A percentile compares a stretch with the other conserved stretches of the same genome.
Conservation (phyloP, 106 monocot species). For the Dendrobium chrysotoxum region DNA sequence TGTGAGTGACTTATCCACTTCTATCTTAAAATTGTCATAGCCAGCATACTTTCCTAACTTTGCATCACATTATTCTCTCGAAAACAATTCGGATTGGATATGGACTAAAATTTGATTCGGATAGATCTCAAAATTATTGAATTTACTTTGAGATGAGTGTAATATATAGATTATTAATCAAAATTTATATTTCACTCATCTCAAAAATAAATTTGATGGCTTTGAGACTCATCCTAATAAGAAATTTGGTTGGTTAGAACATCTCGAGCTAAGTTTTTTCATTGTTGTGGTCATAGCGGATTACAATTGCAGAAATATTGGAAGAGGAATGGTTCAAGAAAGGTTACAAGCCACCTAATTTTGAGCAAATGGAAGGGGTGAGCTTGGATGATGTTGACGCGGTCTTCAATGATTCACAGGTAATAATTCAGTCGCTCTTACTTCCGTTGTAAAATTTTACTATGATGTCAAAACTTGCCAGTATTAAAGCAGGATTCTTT, state of each 20-base stretch:
- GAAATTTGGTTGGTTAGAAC: not conserved
- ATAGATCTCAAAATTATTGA: too few species aligned
- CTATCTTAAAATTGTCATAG: not conserved
- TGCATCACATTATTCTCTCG: too few species aligned
- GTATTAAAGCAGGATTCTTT: not conserved
- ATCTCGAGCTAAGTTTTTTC: not conserved
- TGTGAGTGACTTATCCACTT: constrained; percentile 20
- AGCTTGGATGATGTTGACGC: constrained; percentile 80
- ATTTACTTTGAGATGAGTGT: too few species aligned
- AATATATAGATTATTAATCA: too few species aligned
- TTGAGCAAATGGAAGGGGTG: constrained; percentile 49
- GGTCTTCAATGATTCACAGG: constrained; percentile 80
- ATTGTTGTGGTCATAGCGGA: constrained; percentile 38
- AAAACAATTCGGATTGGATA: too few species aligned
- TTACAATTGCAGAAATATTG: constrained; percentile 64
- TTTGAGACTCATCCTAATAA: too few species aligned
- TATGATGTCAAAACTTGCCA: not conserved
- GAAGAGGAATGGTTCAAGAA: constrained; percentile 86
- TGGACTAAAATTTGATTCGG: too few species aligned
- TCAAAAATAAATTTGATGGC: too few species aligned
- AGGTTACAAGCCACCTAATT: constrained; percentile 62
- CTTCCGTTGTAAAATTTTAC: not conserved
- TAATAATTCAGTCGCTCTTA: constrained; percentile 8
- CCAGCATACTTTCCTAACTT: too few species aligned
- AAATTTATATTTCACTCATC: too few species aligned